Evolutionary conservation across 2,329 filamentous ascomycete species (phyloP), one percentile per base, ranked within the genome.

Genomic region (Coleophoma cylindrospora): DNA sequence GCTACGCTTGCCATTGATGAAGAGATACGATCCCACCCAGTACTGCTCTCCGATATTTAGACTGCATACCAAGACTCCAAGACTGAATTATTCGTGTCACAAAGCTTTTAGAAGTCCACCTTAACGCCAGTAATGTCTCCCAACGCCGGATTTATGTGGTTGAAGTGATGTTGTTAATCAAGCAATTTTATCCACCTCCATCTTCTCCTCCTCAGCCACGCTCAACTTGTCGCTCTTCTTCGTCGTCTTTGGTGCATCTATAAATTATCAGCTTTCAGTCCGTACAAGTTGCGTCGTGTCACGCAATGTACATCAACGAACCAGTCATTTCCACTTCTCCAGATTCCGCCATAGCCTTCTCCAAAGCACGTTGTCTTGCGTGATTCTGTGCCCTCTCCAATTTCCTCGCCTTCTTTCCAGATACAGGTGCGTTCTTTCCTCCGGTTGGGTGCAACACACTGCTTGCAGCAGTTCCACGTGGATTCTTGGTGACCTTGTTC

Each of bases 251-350:
- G 61, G 60, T 19, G 57, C 59, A 61, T 63, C 61, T 63, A 34
- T 9, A 36, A 44, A 37, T 27, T n/a, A 43, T 47, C 21, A 52
- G 43, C 27, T 27, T 10, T 27, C 27, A 14, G 34, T 36, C 12
- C n/a, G 43, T 13, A 40, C n/a, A n/a, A 4, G 49, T 49, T 41
- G 50, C 15, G n/a, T 9, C 43, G 32, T 43, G 17, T 13, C 21
- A 3, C 32, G 21, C 22, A 46, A 9, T 21, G 7, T 19, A 45
- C 2, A 7, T 21, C 22, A 19, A 6, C 13, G 33, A 22, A 64
- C 64, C 64, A 41, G 59, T 65, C 64, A 66, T 66, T 40, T 57
- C 41, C 34, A 65, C 59, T 49, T 66, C 63, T 46, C 61, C 62
- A 19, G 62, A 57, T 44, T 61, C 45, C 40, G 56, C 54, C 61